Evolutionary conservation across 129 eudicot species (phyloP).

Genomic region (Pulicaria dysenterica): DNA sequence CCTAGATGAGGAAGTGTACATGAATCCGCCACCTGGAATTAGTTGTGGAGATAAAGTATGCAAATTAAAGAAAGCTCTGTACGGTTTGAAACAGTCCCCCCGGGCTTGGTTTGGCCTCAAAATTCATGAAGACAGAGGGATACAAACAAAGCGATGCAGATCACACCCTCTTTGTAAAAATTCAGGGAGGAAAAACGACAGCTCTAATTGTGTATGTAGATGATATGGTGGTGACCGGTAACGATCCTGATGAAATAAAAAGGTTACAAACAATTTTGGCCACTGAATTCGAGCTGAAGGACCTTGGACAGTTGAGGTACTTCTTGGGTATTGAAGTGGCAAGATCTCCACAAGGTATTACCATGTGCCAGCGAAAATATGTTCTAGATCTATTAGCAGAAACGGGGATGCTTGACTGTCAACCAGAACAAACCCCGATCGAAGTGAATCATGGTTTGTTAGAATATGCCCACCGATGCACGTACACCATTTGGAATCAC

Average conservation of each 20-base stretch:
- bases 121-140: constrained; percentile 12
- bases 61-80: background rate
- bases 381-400: background rate
- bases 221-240: background rate
- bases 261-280: background rate
- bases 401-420: background rate
- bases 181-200: background rate
- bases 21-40: constrained; percentile 9
- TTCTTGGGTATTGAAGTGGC: background rate
- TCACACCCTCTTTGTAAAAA: constrained; percentile 9
- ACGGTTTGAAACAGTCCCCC: background rate
- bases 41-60: background rate
- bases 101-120: constrained; percentile 13
- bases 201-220: background rate
- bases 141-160: constrained; percentile 22
- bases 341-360: background rate
- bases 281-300: background rate
- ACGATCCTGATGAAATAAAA: constrained; percentile 1
- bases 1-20: background rate
- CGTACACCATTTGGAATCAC: too few species aligned
- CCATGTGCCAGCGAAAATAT: background rate
- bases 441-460: background rate
- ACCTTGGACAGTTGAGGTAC: background rate
- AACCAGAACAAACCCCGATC: background rate
- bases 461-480: too few species aligned